Percentiles rank a stretch among this genome's conserved stretches.
Evolutionary conservation across 768 basidiomycete genomes (phyloP).

Genomic region (Termitomyces eurrhizus): DNA sequence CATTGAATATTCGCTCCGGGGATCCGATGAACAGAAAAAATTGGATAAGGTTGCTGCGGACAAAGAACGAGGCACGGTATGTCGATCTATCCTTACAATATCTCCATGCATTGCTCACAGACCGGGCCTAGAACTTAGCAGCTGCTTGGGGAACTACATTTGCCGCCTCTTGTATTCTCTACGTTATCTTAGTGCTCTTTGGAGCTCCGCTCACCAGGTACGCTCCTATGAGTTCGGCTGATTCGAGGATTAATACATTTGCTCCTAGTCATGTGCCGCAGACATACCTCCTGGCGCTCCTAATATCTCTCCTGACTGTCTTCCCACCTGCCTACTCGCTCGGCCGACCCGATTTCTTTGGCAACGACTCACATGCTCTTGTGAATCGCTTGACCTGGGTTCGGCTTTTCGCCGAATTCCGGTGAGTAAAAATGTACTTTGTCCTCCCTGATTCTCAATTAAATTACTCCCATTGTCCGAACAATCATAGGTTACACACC

Average conservation of each 20-base stretch:
- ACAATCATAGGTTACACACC: slow-evolving; percentile 43
- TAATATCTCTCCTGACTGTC: slow-evolving; percentile 61
- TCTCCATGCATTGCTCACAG: neutral
- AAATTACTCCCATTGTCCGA: neutral
- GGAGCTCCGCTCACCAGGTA: slow-evolving; percentile 71
- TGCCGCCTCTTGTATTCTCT: slow-evolving; percentile 40
- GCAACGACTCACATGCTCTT: slow-evolving; percentile 33
- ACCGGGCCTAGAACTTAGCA: slow-evolving; percentile 38
- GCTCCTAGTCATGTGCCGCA: slow-evolving; percentile 44
- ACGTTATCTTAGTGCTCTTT: slow-evolving; percentile 56
- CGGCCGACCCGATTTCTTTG: slow-evolving; percentile 51
- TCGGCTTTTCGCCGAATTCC: slow-evolving; percentile 75
- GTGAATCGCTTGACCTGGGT: slow-evolving; percentile 66
- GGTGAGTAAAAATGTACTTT: slow-evolving; percentile 47
- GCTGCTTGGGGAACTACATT: slow-evolving; percentile 54
- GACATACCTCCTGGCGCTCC: slow-evolving; percentile 66
- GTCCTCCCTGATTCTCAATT: neutral
- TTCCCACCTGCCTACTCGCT: slow-evolving; percentile 70
- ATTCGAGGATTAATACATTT: slow-evolving; percentile 1
- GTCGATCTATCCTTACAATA: slow-evolving; percentile 15
- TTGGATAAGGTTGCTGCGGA: slow-evolving; percentile 38
- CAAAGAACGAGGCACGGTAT: slow-evolving; percentile 33
- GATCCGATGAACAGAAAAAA: slow-evolving; percentile 38
- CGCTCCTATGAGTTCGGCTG: slow-evolving; percentile 14
- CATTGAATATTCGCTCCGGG: slow-evolving; percentile 36